These are phyloP conservation scores for Cenchrus purpureus DNA, from an alignment of 176 grass and related monocot genomes.

Conservation along the genomic window DNA sequence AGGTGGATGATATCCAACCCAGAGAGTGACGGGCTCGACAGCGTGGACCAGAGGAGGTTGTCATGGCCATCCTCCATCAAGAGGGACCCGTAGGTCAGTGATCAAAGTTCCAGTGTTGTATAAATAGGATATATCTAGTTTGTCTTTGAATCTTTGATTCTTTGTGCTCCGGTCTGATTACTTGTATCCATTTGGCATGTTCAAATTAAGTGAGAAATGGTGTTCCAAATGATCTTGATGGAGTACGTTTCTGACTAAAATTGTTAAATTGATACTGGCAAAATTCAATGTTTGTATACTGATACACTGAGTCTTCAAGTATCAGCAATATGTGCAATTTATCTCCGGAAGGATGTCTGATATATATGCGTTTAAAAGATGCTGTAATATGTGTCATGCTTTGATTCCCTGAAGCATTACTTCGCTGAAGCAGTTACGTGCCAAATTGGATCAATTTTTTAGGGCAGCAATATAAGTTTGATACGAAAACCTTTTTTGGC, in stretches of 20 bases:
- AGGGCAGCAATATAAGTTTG: too few species aligned
- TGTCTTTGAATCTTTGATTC: slow-evolving; percentile 9
- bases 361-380: too few species aligned
- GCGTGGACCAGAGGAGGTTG: slow-evolving; percentile 69
- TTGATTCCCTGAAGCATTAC: too few species aligned
- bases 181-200: background rate
- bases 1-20: slow-evolving; percentile 40
- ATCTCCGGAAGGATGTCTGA: too few species aligned
- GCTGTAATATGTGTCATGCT: too few species aligned
- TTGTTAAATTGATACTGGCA: background rate
- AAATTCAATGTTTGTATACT: background rate
- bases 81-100: slow-evolving; percentile 54
- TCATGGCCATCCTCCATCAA: slow-evolving; percentile 72
- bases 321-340: too few species aligned
- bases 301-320: too few species aligned
- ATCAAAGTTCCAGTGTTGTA: slow-evolving; percentile 1
- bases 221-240: background rate
- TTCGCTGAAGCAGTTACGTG: too few species aligned
- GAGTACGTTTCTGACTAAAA: background rate
- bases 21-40: slow-evolving; percentile 42
- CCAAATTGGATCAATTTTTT: too few species aligned
- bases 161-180: background rate
- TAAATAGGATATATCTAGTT: slow-evolving; percentile 15
- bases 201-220: background rate
- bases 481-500: too few species aligned